Evolutionary conservation across 768 basidiomycete species (phyloP).

Genomic region (Hygrophorus pudorinus): DNA sequence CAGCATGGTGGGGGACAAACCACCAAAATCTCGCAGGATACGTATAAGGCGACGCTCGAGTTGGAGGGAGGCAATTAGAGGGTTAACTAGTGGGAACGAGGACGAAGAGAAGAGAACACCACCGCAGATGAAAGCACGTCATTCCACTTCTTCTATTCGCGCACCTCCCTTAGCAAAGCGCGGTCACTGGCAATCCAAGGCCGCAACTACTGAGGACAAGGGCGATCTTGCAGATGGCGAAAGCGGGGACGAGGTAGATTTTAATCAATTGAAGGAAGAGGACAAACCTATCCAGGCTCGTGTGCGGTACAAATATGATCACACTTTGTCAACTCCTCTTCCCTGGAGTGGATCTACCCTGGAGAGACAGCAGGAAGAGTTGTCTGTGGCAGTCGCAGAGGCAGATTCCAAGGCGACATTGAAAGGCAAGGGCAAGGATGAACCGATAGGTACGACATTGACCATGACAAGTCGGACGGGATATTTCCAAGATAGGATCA

Average conservation of each 20-base stretch:
- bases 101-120: conserved; percentile 16
- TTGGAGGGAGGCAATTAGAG: conserved; percentile 51
- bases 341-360: conserved; percentile 28
- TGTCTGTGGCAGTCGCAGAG: conserved; percentile 40
- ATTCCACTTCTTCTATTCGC: conserved; percentile 12
- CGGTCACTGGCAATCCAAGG: conserved; percentile 2
- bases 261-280: conserved; percentile 44
- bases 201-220: conserved; percentile 29
- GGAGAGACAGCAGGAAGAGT: conserved; percentile 41
- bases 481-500: conserved; percentile 88
- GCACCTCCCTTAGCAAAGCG: conserved; percentile 2
- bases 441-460: conserved; percentile 74
- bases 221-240: conserved; percentile 46
- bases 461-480: conserved; percentile 95
- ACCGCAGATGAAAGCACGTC: conserved; percentile 8
- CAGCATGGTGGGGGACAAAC: conserved; percentile 77
- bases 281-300: conserved; percentile 70
- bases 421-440: conserved; percentile 26
- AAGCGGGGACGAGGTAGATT: conserved; percentile 43
- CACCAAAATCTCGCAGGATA: conserved; percentile 23
- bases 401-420: conserved; percentile 35
- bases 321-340: conserved; percentile 12
- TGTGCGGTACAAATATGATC: conserved; percentile 49
- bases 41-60: conserved; percentile 45
- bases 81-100: conserved; percentile 32